Percentiles rank a stretch among this genome's conserved stretches.
Conservation (phyloP, 1,284 basidiomycete genomes). For the Ceratobasidium sp. region DNA sequence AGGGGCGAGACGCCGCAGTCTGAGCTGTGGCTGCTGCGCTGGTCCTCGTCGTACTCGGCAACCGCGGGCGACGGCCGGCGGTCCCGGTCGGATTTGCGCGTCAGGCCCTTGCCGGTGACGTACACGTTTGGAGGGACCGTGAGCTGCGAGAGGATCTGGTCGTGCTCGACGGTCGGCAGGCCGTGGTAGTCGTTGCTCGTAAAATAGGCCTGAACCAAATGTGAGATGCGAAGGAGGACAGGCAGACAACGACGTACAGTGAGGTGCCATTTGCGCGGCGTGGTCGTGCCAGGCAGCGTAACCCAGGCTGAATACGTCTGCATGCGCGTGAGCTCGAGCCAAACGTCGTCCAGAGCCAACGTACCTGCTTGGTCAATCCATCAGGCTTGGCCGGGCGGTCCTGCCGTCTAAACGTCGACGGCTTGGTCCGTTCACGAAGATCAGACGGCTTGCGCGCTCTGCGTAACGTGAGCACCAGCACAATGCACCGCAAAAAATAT, state of each 20-base stretch:
- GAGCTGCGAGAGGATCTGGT: slow-evolving; percentile 43
- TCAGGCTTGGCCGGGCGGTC: slow-evolving; percentile 45
- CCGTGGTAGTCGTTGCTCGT: slow-evolving; percentile 42
- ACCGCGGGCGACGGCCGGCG: slow-evolving; percentile 7
- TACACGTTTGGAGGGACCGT: slow-evolving; percentile 43
- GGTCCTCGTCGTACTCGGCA: slow-evolving; percentile 17
- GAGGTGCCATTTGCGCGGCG: slow-evolving; percentile 46
- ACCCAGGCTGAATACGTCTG: slow-evolving; percentile 46
- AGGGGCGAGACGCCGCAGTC: slow-evolving; percentile 37
- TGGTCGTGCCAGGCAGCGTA: slow-evolving; percentile 36
- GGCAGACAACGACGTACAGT: slow-evolving; percentile 36
- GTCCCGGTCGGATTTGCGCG: slow-evolving; percentile 45
- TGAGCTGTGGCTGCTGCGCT: slow-evolving; percentile 21
- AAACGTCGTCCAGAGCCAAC: background rate
- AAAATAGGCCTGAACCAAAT: slow-evolving; percentile 43
- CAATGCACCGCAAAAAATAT: background rate
- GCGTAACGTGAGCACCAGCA: background rate
- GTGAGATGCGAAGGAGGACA: slow-evolving; percentile 1
- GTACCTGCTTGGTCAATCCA: slow-evolving; percentile 46
- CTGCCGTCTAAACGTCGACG: slow-evolving; percentile 43
- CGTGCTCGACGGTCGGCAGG: slow-evolving; percentile 44
- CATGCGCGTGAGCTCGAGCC: background rate
- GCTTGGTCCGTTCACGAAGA: slow-evolving; percentile 28
- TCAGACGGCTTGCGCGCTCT: slow-evolving; percentile 44
- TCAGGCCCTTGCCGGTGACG: slow-evolving; percentile 47